Conservation (phyloP, 176 grass and related monocot species). For the Otatea glauca region DNA sequence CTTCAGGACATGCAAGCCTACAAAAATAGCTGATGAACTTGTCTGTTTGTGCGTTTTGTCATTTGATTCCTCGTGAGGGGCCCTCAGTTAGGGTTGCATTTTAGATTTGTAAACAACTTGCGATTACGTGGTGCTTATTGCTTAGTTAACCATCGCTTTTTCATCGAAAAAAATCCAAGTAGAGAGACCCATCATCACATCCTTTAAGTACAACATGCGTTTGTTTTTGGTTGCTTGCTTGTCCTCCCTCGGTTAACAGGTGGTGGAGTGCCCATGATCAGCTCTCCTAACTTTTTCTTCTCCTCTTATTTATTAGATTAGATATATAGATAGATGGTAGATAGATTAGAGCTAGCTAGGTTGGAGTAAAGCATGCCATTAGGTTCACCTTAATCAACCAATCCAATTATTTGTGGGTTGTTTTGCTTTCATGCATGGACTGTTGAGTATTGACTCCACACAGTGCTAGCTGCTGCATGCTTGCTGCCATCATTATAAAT, state of each 20-base stretch:
- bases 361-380: slow-evolving; percentile 53
- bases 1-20: background rate
- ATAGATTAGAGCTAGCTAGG: slow-evolving; percentile 30
- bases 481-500: slow-evolving; percentile 34
- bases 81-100: slow-evolving; percentile 19
- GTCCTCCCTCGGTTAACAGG: too few relatives aligned
- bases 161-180: background rate
- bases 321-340: slow-evolving; percentile 26
- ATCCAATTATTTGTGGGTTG: slow-evolving; percentile 24
- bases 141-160: slow-evolving; percentile 27
- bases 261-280: slow-evolving; percentile 43
- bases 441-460: slow-evolving; percentile 41
- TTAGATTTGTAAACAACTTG: slow-evolving; percentile 2
- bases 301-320: slow-evolving; percentile 30
- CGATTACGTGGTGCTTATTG: slow-evolving; percentile 28
- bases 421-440: slow-evolving; percentile 42
- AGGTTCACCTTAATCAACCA: slow-evolving; percentile 48
- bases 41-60: slow-evolving; percentile 17
- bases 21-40: slow-evolving; percentile 44
- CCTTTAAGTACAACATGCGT: too few relatives aligned
- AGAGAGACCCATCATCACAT: too few relatives aligned
- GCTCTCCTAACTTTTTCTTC: background rate
- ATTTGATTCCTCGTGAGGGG: slow-evolving; percentile 33
- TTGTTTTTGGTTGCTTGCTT: too few relatives aligned
- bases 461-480: slow-evolving; percentile 17